Conservation (phyloP, 83 land plant genomes). For the Thuja plicata region DNA sequence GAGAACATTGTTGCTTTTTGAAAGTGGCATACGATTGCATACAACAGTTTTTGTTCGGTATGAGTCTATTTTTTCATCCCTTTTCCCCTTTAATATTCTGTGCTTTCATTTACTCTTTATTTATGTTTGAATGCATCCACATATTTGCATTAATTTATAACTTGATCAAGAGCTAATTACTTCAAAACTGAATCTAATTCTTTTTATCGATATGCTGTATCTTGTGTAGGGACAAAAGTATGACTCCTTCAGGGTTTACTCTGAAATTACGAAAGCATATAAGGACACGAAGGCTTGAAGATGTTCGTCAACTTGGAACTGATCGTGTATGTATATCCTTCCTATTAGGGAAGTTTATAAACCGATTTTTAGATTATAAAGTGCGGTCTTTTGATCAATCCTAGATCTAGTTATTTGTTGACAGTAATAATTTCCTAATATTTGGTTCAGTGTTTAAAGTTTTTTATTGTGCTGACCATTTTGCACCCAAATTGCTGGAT, state of each 20-base stretch:
- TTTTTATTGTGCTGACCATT: not conserved
- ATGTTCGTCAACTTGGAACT: conserved; percentile 97
- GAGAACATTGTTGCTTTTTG: conserved; percentile 83
- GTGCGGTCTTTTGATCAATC: not conserved
- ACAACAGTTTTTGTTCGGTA: conserved; percentile 90
- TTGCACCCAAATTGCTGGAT: not conserved
- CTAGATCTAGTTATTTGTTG: not conserved
- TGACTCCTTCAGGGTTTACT: conserved; percentile 97
- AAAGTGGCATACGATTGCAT: conserved; percentile 93
- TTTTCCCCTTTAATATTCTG: not conserved
- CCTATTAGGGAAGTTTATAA: not conserved
- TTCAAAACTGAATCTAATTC: not conserved
- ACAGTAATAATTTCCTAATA: not conserved
- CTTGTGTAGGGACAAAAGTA: conserved; percentile 79
- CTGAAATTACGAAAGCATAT: conserved; percentile 92
- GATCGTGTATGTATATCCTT: conserved; percentile 69
- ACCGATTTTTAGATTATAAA: not conserved
- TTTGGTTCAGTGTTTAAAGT: not conserved
- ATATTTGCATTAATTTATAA: not conserved
- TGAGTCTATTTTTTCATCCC: not conserved
- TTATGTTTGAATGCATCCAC: conserved; percentile 4
- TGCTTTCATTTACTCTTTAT: conserved; percentile 6
- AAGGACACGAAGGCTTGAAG: conserved; percentile 92
- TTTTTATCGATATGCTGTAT: not conserved
- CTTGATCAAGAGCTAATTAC: not conserved